Evolutionary conservation across 495 filamentous ascomycete species (phyloP).

Genomic region (Achaetomiella virescens): DNA sequence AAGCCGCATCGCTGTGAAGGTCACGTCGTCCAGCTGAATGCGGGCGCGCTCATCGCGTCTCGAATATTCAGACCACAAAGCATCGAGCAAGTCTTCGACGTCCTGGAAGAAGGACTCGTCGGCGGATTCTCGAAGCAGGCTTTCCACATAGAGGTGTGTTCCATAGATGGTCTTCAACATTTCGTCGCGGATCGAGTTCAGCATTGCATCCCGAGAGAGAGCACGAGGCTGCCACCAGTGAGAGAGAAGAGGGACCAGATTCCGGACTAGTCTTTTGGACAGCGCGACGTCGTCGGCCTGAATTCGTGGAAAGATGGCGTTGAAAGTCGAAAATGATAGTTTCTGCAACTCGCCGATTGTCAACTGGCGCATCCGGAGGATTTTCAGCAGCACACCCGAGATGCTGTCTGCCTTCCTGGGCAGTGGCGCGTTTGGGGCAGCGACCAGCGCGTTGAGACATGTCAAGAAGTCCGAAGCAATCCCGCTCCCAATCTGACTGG

Average conservation of each 20-base stretch:
- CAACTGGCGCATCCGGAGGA: conserved; percentile 53
- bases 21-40: conserved; percentile 69
- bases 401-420: conserved; percentile 52
- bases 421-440: conserved; percentile 66
- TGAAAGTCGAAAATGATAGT: conserved; percentile 67
- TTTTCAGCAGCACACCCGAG: conserved; percentile 50
- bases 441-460: conserved; percentile 60
- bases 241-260: conserved; percentile 63
- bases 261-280: conserved; percentile 48
- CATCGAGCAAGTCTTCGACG: conserved; percentile 51
- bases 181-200: conserved; percentile 51
- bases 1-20: conserved; percentile 44
- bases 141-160: conserved; percentile 53
- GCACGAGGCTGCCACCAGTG: conserved; percentile 67
- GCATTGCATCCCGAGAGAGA: conserved; percentile 61
- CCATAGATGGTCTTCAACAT: conserved; percentile 65
- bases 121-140: conserved; percentile 24
- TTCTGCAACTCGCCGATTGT: conserved; percentile 59
- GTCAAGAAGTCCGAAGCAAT: conserved; percentile 53
- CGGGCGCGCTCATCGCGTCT: conserved; percentile 62
- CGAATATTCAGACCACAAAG: conserved; percentile 66
- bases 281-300: conserved; percentile 62
- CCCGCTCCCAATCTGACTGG: conserved; percentile 27
- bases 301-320: conserved; percentile 57
- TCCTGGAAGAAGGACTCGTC: conserved; percentile 29